phyloP scores from a whole-genome alignment of 192 early-diverging fungal species.

The Coemansia sp. region DNA sequence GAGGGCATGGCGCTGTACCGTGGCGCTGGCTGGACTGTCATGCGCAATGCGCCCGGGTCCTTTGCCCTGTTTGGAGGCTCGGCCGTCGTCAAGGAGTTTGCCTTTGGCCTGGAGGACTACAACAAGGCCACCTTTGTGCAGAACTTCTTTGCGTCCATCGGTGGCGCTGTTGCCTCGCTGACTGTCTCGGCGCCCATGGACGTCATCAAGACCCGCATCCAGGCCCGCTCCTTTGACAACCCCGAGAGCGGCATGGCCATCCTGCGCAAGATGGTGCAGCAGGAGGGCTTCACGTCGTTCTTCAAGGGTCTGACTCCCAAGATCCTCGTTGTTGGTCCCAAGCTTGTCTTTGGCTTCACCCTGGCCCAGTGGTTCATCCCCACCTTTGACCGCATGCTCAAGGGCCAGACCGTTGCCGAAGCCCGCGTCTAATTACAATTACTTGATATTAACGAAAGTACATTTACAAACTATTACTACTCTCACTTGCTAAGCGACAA shows the following conservation, averaged over 20 bases:
- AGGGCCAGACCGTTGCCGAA: constrained; percentile 20
- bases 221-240: constrained; percentile 86
- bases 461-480: background rate
- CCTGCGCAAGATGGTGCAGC: constrained; percentile 83
- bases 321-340: constrained; percentile 90
- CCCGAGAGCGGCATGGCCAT: constrained; percentile 89
- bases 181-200: constrained; percentile 95
- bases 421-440: background rate
- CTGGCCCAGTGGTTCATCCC: constrained; percentile 96
- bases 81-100: constrained; percentile 92
- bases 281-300: constrained; percentile 92
- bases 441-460: background rate
- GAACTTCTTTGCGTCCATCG: constrained; percentile 96
- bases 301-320: constrained; percentile 95
- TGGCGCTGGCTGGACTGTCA: constrained; percentile 95
- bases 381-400: constrained; percentile 47
- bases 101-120: constrained; percentile 90
- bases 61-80: constrained; percentile 96
- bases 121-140: constrained; percentile 98
- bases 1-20: constrained; percentile 94
- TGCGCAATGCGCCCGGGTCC: constrained; percentile 97
- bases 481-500: constrained; percentile 24
- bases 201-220: constrained; percentile 99
- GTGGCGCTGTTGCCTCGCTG: constrained; percentile 93
- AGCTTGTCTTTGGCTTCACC: constrained; percentile 97